These are phyloP conservation scores for Eremochloa ophiuroides DNA, from an alignment of 176 grass and related monocot species.

Conservation along the genomic window DNA sequence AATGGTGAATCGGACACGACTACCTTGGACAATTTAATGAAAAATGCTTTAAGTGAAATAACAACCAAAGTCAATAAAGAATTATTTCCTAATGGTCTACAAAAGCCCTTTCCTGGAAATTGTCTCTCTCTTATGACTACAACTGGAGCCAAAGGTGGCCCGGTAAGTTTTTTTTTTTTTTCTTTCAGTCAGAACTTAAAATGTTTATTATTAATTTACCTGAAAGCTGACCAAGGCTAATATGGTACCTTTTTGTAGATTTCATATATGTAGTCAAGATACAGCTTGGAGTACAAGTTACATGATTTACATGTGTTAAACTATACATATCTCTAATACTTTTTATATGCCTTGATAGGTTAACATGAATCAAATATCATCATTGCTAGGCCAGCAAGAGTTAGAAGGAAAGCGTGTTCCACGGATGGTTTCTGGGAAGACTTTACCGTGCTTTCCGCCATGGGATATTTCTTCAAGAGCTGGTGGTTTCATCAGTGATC, in stretches of 20 bases:
- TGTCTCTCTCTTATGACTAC: conserved; percentile 95
- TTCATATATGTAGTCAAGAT: too few relatives aligned
- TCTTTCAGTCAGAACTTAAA: not conserved
- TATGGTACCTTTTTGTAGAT: not conserved
- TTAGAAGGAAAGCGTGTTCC: conserved; percentile 94
- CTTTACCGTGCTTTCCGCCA: conserved; percentile 83
- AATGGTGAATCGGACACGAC: conserved; percentile 56
- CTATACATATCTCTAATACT: too few relatives aligned
- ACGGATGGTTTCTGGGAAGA: conserved; percentile 90
- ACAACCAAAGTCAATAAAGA: conserved; percentile 52
- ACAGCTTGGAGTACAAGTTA: too few relatives aligned
- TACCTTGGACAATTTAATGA: conserved; percentile 63
- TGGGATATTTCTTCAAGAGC: conserved; percentile 81
- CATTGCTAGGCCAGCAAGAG: conserved; percentile 86
- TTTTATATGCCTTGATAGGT: conserved; percentile 62
- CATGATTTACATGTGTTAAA: too few relatives aligned
- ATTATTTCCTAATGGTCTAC: conserved; percentile 67
- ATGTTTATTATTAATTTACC: not conserved
- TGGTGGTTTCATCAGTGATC: conserved; percentile 82
- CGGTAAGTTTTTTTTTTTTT: conserved; percentile 56
- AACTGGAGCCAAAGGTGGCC: conserved; percentile 84
- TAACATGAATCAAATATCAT: conserved; percentile 97
- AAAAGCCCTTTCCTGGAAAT: conserved; percentile 71
- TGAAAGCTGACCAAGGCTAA: not conserved
- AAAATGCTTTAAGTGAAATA: conserved; percentile 40